Base-by-base conservation (phyloP, 345 rosid species). In the Erysimum cheiranthoides region DNA sequence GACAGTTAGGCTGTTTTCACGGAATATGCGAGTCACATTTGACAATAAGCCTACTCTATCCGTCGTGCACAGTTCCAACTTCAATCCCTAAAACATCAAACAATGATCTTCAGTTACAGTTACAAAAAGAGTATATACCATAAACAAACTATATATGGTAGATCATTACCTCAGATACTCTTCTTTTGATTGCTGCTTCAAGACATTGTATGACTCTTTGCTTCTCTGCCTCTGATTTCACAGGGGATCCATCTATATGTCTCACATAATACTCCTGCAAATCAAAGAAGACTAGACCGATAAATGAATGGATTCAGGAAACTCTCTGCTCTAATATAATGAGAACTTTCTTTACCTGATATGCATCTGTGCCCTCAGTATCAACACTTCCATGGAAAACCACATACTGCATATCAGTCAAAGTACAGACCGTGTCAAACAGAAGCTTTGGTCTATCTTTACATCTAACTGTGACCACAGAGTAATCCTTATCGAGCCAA, bases 381-480 rank as follows among this genome's bases (percentile, higher is more conserved):
- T 80, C 90, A 71, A 92, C 84, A n/a, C 87, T 92, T 4, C 94
- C 97, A 68, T 92, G 97, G 76, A 87, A 92, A 61, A 90, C 97
- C 7, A 90, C 96, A 79, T 95, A 95, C 36, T 90, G 87, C 99
- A 95, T 90, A 80, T 95, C 99, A 6, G 99, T 95, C 82, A 95
- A 79, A 27, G 96, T 89, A 75, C 88, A 95, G 61, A 95, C 94
- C 2, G 93, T 87, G 59, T 95, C 97, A 18, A 90, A 95, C 52
- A 92, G 83, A 73, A 95, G 97, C 79, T 95, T 95, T 1, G 99
- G 91, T 78, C 99, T 86, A 65, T 95, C 99, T 83, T 87, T 95
- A 74, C 94, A 79, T 62, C 88, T 80, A 65, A 95, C 86, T 3
- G 93, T 92, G 60, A 95, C 91, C 12, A 86, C 88, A 0, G 97